Base-by-base conservation (phyloP, 768 basidiomycete species). In the Tubosaeta sp. region DNA sequence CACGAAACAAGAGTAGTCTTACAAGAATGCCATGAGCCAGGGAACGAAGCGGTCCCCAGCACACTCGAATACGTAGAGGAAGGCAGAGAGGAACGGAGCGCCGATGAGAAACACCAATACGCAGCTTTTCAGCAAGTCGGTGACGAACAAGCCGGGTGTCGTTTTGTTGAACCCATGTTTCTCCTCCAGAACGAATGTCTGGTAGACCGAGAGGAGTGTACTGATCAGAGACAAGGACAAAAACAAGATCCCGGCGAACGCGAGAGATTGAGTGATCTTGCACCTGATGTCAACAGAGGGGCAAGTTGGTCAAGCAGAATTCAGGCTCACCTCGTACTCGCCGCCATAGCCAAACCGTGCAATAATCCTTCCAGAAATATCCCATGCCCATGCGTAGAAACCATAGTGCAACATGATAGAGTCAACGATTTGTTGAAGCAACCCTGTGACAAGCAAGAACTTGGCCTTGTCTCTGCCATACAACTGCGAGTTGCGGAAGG, bases 81-180 rank as follows among this genome's bases (percentile, higher is more conserved):
- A 94, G 4, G 77, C 82, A 37, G 88, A 85, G 39, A 97, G 77
- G 74, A 97, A 88, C 0, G 95, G 95, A 0, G 86, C 75, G 7
- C 94, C 91, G 16, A 98, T 74, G 39, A 70, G 79, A 52, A 86
- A 77, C 10, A 80, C 82, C 47, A 95, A 66, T 10, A 72, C 71
- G 86, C 85, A 92, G 31, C 83, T 77, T 69, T 97, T 97, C 62
- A 95, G 29, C 34, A 90, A 65, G 68, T 99, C 95, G 2, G 77
- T 71, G 48, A 93, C 66, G 69, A 91, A 98, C 4, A 95, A 73
- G 14, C 61, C 60, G 1, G 82, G 80, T 0, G 93, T 91, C 6
- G 85, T 94, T 73, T 98, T 97, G 79, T 98, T 99, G 78, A 97
- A 98, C 1, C 95, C 95, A 58, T 97, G 92, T 58, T 86, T 88